Percentiles rank a stretch among this genome's conserved stretches.
Evolutionary conservation across 805 yeast genomes (phyloP).

Genomic region (Metschnikowia gruessii): DNA sequence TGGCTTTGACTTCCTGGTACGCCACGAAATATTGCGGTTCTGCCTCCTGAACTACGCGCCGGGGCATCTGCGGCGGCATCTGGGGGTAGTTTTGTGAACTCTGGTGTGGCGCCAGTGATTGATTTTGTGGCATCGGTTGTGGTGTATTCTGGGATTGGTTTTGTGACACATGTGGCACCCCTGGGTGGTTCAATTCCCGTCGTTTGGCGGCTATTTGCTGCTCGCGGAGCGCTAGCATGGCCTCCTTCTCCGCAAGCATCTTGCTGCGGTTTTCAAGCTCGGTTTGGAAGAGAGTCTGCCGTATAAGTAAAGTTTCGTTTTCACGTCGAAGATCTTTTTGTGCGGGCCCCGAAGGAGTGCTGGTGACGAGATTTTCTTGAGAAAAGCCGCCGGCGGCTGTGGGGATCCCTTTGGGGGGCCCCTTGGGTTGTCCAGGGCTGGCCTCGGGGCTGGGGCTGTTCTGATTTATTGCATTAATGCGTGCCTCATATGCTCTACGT

Average conservation of each 20-base stretch:
- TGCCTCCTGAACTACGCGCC: no score
- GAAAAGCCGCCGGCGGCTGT: no score
- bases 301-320: slow-evolving; percentile 5
- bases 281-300: neutral
- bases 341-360: neutral
- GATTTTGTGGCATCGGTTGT: no score
- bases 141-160: neutral
- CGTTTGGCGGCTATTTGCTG: neutral
- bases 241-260: slow-evolving; percentile 1
- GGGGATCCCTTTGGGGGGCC: no score
- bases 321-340: neutral
- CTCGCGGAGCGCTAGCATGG: neutral
- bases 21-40: slow-evolving; percentile 1
- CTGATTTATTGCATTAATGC: slow-evolving; percentile 4
- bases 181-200: neutral
- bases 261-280: slow-evolving; percentile 3
- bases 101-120: no score
- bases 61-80: no score
- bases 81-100: no score
- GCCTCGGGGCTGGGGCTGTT: no score
- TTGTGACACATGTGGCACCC: neutral
- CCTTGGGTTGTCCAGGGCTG: no score
- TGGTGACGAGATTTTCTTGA: neutral
- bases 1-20: neutral
- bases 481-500: slow-evolving; percentile 10